phyloP scores from a whole-genome alignment of 495 filamentous ascomycete species.

The Hypoxylon lienhwacheense region DNA sequence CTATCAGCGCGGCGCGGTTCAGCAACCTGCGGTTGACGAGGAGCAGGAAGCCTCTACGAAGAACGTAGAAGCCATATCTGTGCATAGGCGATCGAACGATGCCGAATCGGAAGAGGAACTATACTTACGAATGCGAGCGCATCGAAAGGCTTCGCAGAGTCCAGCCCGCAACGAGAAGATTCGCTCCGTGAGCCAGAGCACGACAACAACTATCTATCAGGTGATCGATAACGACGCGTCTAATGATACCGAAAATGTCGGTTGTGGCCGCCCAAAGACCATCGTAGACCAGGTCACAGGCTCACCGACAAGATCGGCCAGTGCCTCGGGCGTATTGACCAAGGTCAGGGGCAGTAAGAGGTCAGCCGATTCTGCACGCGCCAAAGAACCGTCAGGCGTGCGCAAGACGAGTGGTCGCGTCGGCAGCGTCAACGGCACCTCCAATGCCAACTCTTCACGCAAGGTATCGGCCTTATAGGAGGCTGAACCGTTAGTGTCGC shows the following conservation, averaged over 20 bases:
- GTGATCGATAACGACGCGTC: conserved; percentile 59
- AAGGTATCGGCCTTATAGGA: conserved; percentile 48
- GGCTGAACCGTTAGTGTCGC: not conserved
- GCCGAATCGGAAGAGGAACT: conserved; percentile 78
- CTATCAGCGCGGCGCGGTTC: conserved; percentile 47
- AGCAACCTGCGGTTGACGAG: conserved; percentile 50
- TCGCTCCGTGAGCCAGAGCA: conserved; percentile 57
- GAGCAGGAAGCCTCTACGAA: conserved; percentile 39
- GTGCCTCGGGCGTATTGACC: conserved; percentile 65
- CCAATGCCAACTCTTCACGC: conserved; percentile 38
- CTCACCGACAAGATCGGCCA: conserved; percentile 57
- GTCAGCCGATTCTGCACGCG: conserved; percentile 59
- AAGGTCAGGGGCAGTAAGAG: conserved; percentile 73
- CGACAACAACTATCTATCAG: conserved; percentile 60
- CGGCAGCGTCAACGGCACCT: conserved; percentile 65
- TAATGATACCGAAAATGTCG: conserved; percentile 57
- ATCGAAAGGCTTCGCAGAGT: conserved; percentile 55
- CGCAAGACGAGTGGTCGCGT: conserved; percentile 91
- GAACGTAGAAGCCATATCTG: conserved; percentile 49
- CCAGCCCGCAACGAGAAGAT: conserved; percentile 49
- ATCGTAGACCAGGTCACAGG: conserved; percentile 43
- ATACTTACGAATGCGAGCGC: conserved; percentile 68
- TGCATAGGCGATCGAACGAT: conserved; percentile 56
- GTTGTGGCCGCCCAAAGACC: conserved; percentile 62
- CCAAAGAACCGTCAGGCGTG: conserved; percentile 63